Conservation (phyloP, 1,284 basidiomycete species). For the Anthracocystis panici-leucophaei region DNA sequence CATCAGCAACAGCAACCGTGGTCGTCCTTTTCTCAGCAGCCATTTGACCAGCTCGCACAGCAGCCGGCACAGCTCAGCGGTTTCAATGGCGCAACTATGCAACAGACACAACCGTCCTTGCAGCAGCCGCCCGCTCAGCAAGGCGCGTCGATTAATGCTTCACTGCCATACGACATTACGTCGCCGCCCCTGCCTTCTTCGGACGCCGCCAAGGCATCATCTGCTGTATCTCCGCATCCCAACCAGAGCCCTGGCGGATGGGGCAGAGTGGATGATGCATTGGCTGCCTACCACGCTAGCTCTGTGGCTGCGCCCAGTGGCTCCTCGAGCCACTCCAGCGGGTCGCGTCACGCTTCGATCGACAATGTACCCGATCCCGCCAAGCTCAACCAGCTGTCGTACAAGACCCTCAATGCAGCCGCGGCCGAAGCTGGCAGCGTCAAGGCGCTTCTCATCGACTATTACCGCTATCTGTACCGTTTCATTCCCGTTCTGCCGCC, state of each 20-base stretch:
- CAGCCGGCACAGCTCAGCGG: constrained; percentile 4
- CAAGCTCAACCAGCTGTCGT: constrained; percentile 25
- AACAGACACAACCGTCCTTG: neutral
- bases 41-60: neutral
- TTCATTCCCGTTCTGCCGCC: constrained; percentile 61
- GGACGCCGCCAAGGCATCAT: constrained; percentile 13
- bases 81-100: neutral
- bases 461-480: constrained; percentile 63
- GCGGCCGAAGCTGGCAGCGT: constrained; percentile 38
- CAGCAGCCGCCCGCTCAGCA: constrained; percentile 9
- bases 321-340: constrained; percentile 18
- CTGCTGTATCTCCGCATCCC: constrained; percentile 19
- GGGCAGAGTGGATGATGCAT: constrained; percentile 16
- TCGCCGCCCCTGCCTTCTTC: neutral
- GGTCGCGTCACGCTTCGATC: constrained; percentile 22
- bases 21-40: constrained; percentile 6
- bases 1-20: constrained; percentile 6
- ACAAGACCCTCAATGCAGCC: constrained; percentile 27
- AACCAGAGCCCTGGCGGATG: constrained; percentile 17
- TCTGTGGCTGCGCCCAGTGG: constrained; percentile 29
- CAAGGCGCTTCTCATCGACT: constrained; percentile 51
- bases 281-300: constrained; percentile 39
- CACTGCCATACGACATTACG: neutral
- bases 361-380: constrained; percentile 21
- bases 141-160: neutral